These are phyloP conservation scores for Trichoderma erinaceum DNA, from an alignment of 495 filamentous ascomycete species.

Conservation along the genomic window DNA sequence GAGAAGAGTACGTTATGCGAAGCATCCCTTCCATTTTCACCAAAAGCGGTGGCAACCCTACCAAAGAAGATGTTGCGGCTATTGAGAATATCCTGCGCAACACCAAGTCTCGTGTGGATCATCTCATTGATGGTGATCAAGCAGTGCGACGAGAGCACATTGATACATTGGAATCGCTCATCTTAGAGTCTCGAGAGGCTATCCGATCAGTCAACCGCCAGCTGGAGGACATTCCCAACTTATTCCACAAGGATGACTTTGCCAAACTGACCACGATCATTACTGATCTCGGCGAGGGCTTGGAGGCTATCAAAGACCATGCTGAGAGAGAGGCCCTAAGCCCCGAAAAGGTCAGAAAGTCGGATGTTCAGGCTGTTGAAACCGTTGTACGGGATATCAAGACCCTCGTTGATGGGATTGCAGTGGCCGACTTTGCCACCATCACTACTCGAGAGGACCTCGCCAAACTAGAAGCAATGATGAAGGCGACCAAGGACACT, in stretches of 20 bases:
- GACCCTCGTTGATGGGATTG: slow-evolving; percentile 62
- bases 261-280: slow-evolving; percentile 66
- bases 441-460: slow-evolving; percentile 59
- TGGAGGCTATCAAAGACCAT: slow-evolving; percentile 73
- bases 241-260: slow-evolving; percentile 63
- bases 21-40: slow-evolving; percentile 27
- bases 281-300: slow-evolving; percentile 61
- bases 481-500: slow-evolving; percentile 64
- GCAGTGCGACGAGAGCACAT: slow-evolving; percentile 69
- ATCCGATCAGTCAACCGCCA: slow-evolving; percentile 53
- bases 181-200: slow-evolving; percentile 64
- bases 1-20: neutral
- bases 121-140: slow-evolving; percentile 59
- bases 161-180: slow-evolving; percentile 60
- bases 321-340: slow-evolving; percentile 52
- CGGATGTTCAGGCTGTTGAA: slow-evolving; percentile 71
- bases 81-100: slow-evolving; percentile 83
- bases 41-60: slow-evolving; percentile 36
- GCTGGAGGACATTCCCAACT: slow-evolving; percentile 51
- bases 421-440: slow-evolving; percentile 57
- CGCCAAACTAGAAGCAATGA: slow-evolving; percentile 45
- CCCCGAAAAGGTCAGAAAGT: slow-evolving; percentile 64
- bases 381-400: slow-evolving; percentile 76
- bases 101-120: slow-evolving; percentile 76
- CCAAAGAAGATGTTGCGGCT: slow-evolving; percentile 73